Percentiles rank a stretch among this genome's conserved stretches.
phyloP scores from a whole-genome alignment of 495 filamentous ascomycete species.

The Neurospora sublineolata region DNA sequence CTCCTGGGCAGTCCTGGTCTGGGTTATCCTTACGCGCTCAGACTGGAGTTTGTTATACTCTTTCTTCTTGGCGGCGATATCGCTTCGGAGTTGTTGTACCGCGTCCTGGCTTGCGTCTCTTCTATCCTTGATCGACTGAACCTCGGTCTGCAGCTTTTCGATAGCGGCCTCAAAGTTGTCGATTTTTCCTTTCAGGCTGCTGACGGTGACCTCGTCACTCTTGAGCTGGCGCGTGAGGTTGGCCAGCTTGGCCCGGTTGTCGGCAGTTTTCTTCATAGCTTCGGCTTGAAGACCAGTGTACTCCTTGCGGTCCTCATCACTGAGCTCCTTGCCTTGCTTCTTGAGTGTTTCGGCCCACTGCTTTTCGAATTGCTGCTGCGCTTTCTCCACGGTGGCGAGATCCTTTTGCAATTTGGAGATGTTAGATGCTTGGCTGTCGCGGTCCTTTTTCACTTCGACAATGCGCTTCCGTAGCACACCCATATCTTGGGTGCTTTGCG shows the following conservation, averaged over 20 bases:
- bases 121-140: conserved; percentile 55
- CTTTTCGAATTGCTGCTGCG: conserved; percentile 76
- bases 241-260: conserved; percentile 72
- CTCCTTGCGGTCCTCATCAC: conserved; percentile 76
- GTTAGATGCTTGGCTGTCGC: conserved; percentile 51
- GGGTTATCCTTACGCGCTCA: conserved; percentile 65
- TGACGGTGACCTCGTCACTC: conserved; percentile 80
- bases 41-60: conserved; percentile 75
- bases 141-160: conserved; percentile 61
- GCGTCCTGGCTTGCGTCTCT: conserved; percentile 45
- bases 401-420: conserved; percentile 68
- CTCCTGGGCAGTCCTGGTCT: conserved; percentile 75
- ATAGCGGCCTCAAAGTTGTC: conserved; percentile 63
- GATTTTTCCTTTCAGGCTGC: conserved; percentile 75
- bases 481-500: conserved; percentile 62
- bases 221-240: conserved; percentile 74
- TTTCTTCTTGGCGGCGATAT: conserved; percentile 84
- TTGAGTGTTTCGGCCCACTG: conserved; percentile 74
- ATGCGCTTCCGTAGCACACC: conserved; percentile 55
- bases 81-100: conserved; percentile 55
- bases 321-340: conserved; percentile 76
- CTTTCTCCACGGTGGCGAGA: conserved; percentile 74
- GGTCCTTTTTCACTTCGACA: conserved; percentile 60
- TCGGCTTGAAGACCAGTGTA: conserved; percentile 79
- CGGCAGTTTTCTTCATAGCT: conserved; percentile 72